Conservation (phyloP, 2,329 filamentous ascomycete species). For the Huntiella abstrusa region DNA sequence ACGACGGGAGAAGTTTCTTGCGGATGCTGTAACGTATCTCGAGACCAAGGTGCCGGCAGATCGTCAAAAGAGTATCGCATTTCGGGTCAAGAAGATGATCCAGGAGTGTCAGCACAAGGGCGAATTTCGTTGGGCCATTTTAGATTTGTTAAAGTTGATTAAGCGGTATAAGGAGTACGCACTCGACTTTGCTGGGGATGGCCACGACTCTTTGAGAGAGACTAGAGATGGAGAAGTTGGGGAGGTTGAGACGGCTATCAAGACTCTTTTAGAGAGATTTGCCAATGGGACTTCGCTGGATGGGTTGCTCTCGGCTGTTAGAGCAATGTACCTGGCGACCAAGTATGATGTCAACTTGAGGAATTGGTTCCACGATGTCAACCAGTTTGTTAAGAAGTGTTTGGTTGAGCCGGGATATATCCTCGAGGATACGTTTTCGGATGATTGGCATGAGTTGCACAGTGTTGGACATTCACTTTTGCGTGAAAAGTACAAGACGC, state of each 20-base stretch:
- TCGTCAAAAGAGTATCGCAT: conserved; percentile 79
- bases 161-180: conserved; percentile 70
- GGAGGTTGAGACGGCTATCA: conserved; percentile 60
- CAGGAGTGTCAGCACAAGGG: conserved; percentile 90
- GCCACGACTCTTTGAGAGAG: conserved; percentile 51
- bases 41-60: conserved; percentile 77
- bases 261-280: conserved; percentile 81
- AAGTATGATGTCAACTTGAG: conserved; percentile 73
- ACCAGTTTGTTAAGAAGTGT: conserved; percentile 63
- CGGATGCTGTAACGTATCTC: conserved; percentile 52
- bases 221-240: conserved; percentile 35
- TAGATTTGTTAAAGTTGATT: conserved; percentile 65
- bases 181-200: conserved; percentile 43
- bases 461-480: conserved; percentile 75
- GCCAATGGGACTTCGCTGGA: conserved; percentile 84
- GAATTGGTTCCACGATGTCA: conserved; percentile 67
- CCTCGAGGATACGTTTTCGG: conserved; percentile 58
- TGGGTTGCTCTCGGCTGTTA: conserved; percentile 69
- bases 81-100: conserved; percentile 90
- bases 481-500: conserved; percentile 67
- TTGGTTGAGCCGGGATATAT: conserved; percentile 84
- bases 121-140: conserved; percentile 83
- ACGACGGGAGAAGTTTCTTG: conserved; percentile 25
- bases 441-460: conserved; percentile 69
- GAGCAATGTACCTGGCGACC: conserved; percentile 70